A percentile compares a stretch with the other conserved stretches of the same genome.
Conservation (phyloP, 257 asterid genomes). For the Petunia axillaris region DNA sequence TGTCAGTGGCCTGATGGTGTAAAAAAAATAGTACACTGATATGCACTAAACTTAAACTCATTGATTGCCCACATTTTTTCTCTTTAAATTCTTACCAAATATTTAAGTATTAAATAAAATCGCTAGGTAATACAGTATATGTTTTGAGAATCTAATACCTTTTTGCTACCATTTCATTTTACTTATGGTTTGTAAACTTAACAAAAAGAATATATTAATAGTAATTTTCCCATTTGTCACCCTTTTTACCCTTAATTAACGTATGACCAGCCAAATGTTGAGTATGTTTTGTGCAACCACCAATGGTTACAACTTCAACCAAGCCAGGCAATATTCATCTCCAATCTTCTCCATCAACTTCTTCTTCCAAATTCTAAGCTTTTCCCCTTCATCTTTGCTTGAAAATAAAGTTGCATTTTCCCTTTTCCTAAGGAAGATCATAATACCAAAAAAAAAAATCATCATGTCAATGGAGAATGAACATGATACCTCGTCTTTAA, state of each 20-base stretch:
- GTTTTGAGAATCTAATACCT: neutral
- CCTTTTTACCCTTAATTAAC: neutral
- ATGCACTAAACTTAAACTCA: no score
- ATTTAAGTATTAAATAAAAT: no score
- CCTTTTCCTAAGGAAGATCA: neutral
- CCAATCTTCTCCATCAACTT: neutral
- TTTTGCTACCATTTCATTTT: neutral
- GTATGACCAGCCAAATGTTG: constrained; percentile 2
- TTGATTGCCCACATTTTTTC: neutral
- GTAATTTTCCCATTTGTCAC: neutral
- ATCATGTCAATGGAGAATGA: constrained; percentile 41
- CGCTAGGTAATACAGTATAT: neutral
- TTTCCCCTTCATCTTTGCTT: neutral
- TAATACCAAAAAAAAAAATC: neutral
- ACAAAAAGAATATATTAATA: neutral
- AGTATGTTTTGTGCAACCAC: neutral
- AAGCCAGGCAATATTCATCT: constrained; percentile 8
- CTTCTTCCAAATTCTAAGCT: neutral
- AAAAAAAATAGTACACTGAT: no score
- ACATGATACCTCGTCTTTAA: constrained; percentile 27
- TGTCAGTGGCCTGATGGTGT: constrained; percentile 30
- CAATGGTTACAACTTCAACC: neutral
- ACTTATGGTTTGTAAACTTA: neutral
- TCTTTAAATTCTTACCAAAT: neutral
- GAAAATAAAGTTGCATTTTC: neutral